Conservation (phyloP, 2,329 filamentous ascomycete species). For the Claviceps capensis region DNA sequence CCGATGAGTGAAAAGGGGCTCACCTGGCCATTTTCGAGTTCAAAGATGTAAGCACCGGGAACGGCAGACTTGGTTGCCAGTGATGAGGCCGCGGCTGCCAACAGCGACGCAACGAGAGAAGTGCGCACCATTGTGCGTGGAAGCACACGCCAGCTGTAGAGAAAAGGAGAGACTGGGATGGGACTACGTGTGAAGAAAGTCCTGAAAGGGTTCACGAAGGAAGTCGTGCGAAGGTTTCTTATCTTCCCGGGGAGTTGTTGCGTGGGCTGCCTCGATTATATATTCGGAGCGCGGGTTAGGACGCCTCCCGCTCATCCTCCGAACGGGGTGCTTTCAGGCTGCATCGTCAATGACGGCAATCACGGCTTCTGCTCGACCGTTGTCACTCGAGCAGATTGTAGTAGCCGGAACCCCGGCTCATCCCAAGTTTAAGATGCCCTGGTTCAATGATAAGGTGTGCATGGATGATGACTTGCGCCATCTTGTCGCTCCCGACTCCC, state of each 20-base stretch:
- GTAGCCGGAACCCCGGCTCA: not conserved
- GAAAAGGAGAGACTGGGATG: not conserved
- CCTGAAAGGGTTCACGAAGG: not conserved
- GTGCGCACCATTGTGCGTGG: constrained; percentile 8
- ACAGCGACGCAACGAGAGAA: constrained; percentile 7
- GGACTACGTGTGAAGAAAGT: not conserved
- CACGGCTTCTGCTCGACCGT: not conserved
- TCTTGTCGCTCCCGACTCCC: no score
- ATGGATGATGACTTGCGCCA: no score
- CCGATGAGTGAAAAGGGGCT: constrained; percentile 4
- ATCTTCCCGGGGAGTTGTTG: no score
- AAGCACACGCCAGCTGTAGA: not conserved
- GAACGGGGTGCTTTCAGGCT: not conserved
- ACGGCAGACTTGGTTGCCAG: constrained; percentile 5
- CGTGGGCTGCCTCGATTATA: not conserved
- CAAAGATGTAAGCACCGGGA: constrained; percentile 11
- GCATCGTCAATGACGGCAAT: not conserved
- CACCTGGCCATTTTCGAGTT: constrained; percentile 9
- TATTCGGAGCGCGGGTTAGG: not conserved
- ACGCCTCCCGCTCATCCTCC: not conserved
- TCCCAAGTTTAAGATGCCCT: not conserved
- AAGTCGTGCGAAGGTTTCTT: no score
- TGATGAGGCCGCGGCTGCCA: constrained; percentile 7
- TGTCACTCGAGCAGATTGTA: not conserved
- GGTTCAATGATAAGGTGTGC: no score